These are phyloP conservation scores for Phytophthora pinifolia DNA, from an alignment of 352 stramenopile species.

Conservation along the genomic window DNA sequence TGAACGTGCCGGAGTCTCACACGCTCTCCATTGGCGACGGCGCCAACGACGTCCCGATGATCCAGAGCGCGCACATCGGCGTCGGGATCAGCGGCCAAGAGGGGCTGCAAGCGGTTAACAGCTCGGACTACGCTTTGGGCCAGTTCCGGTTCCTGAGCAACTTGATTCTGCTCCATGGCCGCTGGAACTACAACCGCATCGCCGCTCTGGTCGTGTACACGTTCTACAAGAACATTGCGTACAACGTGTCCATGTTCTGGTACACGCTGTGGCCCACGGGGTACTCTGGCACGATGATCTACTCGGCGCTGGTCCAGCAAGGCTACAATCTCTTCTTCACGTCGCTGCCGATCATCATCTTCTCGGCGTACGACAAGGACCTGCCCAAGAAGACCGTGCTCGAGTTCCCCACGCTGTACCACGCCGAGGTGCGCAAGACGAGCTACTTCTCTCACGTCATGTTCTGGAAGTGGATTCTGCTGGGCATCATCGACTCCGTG, in stretches of 20 bases:
- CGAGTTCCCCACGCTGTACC: slow-evolving; percentile 69
- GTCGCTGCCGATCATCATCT: slow-evolving; percentile 90
- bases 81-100: slow-evolving; percentile 97
- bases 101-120: slow-evolving; percentile 95
- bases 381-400: slow-evolving; percentile 65
- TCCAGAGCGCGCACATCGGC: slow-evolving; percentile 88
- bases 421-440: slow-evolving; percentile 50
- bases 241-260: slow-evolving; percentile 91
- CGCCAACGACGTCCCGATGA: slow-evolving; percentile 92
- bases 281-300: slow-evolving; percentile 91
- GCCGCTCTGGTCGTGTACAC: slow-evolving; percentile 90
- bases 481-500: slow-evolving; percentile 78
- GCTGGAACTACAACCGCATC: slow-evolving; percentile 88
- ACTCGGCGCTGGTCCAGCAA: slow-evolving; percentile 85
- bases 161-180: slow-evolving; percentile 78
- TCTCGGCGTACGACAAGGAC: slow-evolving; percentile 82
- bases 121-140: slow-evolving; percentile 79
- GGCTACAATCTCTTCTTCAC: slow-evolving; percentile 97
- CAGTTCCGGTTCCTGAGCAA: slow-evolving; percentile 82
- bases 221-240: slow-evolving; percentile 93
- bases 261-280: slow-evolving; percentile 85
- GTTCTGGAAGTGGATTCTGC: slow-evolving; percentile 87
- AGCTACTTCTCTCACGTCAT: slow-evolving; percentile 76
- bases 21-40: slow-evolving; percentile 91
- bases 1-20: slow-evolving; percentile 80